A percentile compares a stretch with the other conserved stretches of the same genome.
Conservation (phyloP, 768 basidiomycete genomes). For the Asterophora parasitica region DNA sequence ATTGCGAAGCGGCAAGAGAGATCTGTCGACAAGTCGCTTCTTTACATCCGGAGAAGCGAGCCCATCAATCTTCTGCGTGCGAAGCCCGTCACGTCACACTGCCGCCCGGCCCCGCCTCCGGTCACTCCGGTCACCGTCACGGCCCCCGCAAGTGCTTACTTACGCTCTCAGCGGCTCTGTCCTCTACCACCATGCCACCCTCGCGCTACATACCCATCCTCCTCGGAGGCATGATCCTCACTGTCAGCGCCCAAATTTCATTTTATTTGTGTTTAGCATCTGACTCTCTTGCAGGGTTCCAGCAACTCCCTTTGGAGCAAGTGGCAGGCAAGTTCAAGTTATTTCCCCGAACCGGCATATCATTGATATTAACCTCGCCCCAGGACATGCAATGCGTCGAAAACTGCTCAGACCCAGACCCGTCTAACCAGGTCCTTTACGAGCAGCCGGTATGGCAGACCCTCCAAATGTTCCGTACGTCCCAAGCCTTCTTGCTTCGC, state of each 20-base stretch:
- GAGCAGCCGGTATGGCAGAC: conserved; percentile 96
- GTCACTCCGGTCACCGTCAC: conserved; percentile 15
- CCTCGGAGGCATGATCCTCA: conserved; percentile 90
- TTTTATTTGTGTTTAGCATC: conserved; percentile 1
- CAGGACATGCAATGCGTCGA: conserved; percentile 99
- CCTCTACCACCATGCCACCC: conserved; percentile 54
- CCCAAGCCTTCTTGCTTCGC: conserved; percentile 16
- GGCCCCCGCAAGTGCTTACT: no score
- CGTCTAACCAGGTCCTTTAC: conserved; percentile 62
- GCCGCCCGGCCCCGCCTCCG: conserved; percentile 2
- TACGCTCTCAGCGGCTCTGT: conserved; percentile 5
- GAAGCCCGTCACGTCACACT: conserved; percentile 24
- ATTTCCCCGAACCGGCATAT: background rate
- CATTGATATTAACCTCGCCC: conserved; percentile 3
- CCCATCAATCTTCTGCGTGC: conserved; percentile 27
- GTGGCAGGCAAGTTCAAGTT: conserved; percentile 67
- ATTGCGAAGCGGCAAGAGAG: conserved; percentile 30
- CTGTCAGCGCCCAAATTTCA: conserved; percentile 37
- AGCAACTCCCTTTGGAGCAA: conserved; percentile 81
- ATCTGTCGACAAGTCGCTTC: conserved; percentile 32
- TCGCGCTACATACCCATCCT: conserved; percentile 71
- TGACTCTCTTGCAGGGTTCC: conserved; percentile 47
- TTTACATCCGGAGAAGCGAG: conserved; percentile 23
- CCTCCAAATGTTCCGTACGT: conserved; percentile 84
- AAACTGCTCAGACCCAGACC: conserved; percentile 72